Evolutionary conservation across 176 grass and related monocot genomes (phyloP).

Genomic region (Stipa capillata): DNA sequence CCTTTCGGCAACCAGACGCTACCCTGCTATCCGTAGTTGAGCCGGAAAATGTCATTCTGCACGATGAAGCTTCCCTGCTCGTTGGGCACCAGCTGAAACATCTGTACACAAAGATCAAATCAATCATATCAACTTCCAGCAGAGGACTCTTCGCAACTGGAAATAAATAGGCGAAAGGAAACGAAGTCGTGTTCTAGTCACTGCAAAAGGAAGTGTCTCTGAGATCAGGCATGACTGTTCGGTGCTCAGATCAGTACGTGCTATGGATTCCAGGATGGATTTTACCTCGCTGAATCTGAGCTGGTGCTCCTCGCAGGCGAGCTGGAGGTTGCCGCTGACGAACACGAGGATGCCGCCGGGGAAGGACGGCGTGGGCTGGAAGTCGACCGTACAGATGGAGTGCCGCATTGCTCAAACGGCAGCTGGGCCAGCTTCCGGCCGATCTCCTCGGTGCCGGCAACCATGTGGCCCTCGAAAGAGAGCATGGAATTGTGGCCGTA

Average conservation of each 20-base stretch:
- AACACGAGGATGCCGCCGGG: constrained; percentile 58
- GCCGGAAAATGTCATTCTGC: constrained; percentile 88
- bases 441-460: constrained; percentile 42
- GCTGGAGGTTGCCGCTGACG: constrained; percentile 65
- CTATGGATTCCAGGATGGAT: no score
- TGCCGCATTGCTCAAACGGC: constrained; percentile 69
- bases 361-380: constrained; percentile 53
- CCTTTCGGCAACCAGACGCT: constrained; percentile 23
- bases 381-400: constrained; percentile 48
- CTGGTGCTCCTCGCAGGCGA: constrained; percentile 69
- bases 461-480: constrained; percentile 68
- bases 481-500: constrained; percentile 60
- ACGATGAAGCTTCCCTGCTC: constrained; percentile 72
- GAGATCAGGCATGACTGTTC: not conserved
- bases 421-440: constrained; percentile 45
- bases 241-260: no score
- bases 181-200: no score
- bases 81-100: constrained; percentile 80
- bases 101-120: constrained; percentile 4
- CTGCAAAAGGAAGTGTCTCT: not conserved
- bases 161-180: no score
- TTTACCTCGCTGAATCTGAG: constrained; percentile 78
- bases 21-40: constrained; percentile 58
- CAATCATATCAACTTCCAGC: not conserved
- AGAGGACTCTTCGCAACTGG: no score